Base-by-base conservation (phyloP, 2,329 filamentous ascomycete species). In the Cytospora paraplurivora region DNA sequence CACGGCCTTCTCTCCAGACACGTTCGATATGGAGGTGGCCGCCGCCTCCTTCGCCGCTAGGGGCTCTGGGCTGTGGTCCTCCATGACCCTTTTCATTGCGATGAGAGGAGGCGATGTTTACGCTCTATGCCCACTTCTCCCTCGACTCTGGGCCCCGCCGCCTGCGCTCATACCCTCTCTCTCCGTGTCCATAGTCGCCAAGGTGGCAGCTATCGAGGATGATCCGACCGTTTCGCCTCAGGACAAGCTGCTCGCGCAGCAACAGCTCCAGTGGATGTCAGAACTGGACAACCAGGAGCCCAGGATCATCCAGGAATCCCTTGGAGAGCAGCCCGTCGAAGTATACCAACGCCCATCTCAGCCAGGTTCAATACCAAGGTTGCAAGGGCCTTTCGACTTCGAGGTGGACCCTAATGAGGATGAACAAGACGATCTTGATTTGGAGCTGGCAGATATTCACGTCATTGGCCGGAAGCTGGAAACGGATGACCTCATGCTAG, bases 1-100 rank as follows among this genome's bases (percentile, higher is more conserved):
- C 73, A 92, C 90, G 69, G 89, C 87, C 11, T 98, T 96, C 71
- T 97, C 93, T 0, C 90, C 93, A 0, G 93, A 98, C 73, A 86
- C 86, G 1, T 88, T 96, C 64, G 93, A 98, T 73, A 96, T 99
- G 89, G 91, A 97, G 72, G 92, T 96, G 27, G 92, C 93, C 4
- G 89, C 93, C 1, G 93, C 93, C 57, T 91, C 88, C 73, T 99
- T 99, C 77, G 81, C 83, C 41, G 79, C 79, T 13, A 81, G 82
- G 67, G 81, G 81, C 41, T 85, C 85, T 7, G 94, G 93, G 15
- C 93, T 93, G 60, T 99, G 95, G 95, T 91, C 93, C 8, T 87
- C 93, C 11, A 97, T 97, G 91, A 98, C 95, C 0, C 81, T 99
- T 12, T 99, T 94, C 92, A 80, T 98, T 58, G 93, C 93, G n/a